phyloP scores from a whole-genome alignment of 1,284 basidiomycete genomes.

The Cryptococcus sp. region DNA sequence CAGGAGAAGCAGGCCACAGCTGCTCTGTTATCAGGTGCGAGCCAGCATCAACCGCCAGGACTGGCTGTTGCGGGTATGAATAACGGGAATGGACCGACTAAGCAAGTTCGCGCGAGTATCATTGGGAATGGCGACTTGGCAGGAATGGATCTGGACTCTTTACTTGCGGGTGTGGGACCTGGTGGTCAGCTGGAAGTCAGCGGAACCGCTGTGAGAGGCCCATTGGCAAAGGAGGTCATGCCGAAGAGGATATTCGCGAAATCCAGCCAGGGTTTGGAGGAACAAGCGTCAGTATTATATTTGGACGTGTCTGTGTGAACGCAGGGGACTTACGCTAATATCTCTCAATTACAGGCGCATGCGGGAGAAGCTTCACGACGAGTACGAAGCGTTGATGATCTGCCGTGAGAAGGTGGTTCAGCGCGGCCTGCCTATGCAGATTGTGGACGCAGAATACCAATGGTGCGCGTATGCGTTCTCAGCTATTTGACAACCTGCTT shows the following conservation, averaged over 20 bases:
- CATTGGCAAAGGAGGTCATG: slow-evolving; percentile 75
- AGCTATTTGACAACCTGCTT: slow-evolving; percentile 1
- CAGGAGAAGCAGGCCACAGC: slow-evolving; percentile 67
- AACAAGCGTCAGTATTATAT: slow-evolving; percentile 69
- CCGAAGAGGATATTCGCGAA: slow-evolving; percentile 97
- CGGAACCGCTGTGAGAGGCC: slow-evolving; percentile 38
- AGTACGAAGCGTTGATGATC: slow-evolving; percentile 85
- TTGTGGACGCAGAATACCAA: slow-evolving; percentile 97
- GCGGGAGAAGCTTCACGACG: slow-evolving; percentile 80
- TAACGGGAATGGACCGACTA: background rate
- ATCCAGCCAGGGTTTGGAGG: slow-evolving; percentile 67
- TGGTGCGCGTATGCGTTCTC: slow-evolving; percentile 62
- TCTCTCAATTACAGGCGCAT: slow-evolving; percentile 62
- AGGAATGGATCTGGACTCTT: slow-evolving; percentile 39
- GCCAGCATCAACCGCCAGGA: slow-evolving; percentile 51
- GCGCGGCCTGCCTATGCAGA: slow-evolving; percentile 95
- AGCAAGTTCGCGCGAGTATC: background rate
- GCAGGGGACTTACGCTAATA: background rate
- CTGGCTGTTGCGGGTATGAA: slow-evolving; percentile 47
- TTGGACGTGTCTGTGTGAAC: slow-evolving; percentile 4
- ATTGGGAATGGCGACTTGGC: slow-evolving; percentile 50
- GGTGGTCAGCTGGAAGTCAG: slow-evolving; percentile 44
- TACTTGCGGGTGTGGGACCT: slow-evolving; percentile 45
- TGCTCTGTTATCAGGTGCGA: slow-evolving; percentile 49
- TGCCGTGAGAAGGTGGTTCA: slow-evolving; percentile 88